Evolutionary conservation across 2,329 filamentous ascomycete species (phyloP).

Genomic region (Sordariomycetes sp.): DNA sequence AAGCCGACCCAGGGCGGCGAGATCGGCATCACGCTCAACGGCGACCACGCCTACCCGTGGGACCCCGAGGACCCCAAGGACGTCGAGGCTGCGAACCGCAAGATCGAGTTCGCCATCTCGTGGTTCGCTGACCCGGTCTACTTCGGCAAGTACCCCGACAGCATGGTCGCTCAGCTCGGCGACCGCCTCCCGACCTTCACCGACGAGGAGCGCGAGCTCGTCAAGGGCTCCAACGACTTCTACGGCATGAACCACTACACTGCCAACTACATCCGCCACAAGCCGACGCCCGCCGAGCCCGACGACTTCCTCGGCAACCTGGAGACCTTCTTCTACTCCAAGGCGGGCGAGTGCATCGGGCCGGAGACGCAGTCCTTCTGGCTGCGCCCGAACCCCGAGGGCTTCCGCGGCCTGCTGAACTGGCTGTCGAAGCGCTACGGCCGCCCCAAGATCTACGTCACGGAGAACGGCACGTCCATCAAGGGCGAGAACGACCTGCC

Average conservation of each 20-base stretch:
- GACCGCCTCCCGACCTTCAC: conserved; percentile 65
- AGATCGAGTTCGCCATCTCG: conserved; percentile 75
- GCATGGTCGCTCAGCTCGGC: conserved; percentile 71
- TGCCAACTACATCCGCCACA: conserved; percentile 73
- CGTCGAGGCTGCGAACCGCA: conserved; percentile 63
- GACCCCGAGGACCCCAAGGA: conserved; percentile 64
- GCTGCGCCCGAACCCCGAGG: conserved; percentile 62
- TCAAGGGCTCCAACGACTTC: conserved; percentile 82
- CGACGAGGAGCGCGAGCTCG: conserved; percentile 55
- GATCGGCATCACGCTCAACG: conserved; percentile 82
- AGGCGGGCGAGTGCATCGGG: conserved; percentile 61
- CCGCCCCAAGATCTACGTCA: conserved; percentile 70
- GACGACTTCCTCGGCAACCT: conserved; percentile 67
- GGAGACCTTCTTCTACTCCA: conserved; percentile 57
- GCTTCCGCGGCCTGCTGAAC: conserved; percentile 64
- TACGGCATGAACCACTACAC: conserved; percentile 95
- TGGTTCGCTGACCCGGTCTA: conserved; percentile 89
- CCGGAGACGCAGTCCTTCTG: conserved; percentile 72
- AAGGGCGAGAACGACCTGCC: conserved; percentile 71
- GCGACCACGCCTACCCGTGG: conserved; percentile 74
- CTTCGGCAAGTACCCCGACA: conserved; percentile 70
- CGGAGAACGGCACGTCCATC: conserved; percentile 77
- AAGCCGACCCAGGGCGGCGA: conserved; percentile 58
- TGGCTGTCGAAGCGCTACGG: conserved; percentile 70
- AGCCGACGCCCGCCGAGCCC: conserved; percentile 41